Conservation (phyloP, 106 monocot genomes). For the Allium cepa region DNA sequence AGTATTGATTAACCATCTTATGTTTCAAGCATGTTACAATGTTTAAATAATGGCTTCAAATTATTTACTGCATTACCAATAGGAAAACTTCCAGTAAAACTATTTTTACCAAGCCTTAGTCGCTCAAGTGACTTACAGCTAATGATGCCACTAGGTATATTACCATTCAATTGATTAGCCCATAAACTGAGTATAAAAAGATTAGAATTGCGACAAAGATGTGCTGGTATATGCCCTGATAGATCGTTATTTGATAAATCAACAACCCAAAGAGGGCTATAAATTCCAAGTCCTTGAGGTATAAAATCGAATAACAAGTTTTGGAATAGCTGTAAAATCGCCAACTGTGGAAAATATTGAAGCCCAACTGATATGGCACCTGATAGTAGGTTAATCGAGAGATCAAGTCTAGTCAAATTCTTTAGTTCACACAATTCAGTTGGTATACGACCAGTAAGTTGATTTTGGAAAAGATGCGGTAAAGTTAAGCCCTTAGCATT, state of each 20-base stretch:
- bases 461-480: constrained; percentile 82
- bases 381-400: constrained; percentile 71
- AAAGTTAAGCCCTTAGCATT: constrained; percentile 44
- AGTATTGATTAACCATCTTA: no score
- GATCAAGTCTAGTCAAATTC: constrained; percentile 80
- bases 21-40: no score
- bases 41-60: no score
- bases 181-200: constrained; percentile 68
- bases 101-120: constrained; percentile 69
- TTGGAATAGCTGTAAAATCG: constrained; percentile 71
- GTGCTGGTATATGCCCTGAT: constrained; percentile 56
- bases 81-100: constrained; percentile 81
- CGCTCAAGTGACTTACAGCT: constrained; percentile 74
- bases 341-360: constrained; percentile 54
- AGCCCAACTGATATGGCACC: constrained; percentile 62
- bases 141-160: constrained; percentile 59
- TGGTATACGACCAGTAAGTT: constrained; percentile 63
- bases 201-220: constrained; percentile 69
- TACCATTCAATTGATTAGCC: constrained; percentile 67
- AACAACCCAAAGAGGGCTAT: constrained; percentile 84
- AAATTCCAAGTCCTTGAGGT: constrained; percentile 58
- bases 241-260: constrained; percentile 85
- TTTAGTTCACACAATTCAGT: constrained; percentile 42
- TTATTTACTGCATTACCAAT: no score
- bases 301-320: constrained; percentile 73